Conservation (phyloP, 108 stramenopile genomes). For the Nannochloropsis oceanica region DNA sequence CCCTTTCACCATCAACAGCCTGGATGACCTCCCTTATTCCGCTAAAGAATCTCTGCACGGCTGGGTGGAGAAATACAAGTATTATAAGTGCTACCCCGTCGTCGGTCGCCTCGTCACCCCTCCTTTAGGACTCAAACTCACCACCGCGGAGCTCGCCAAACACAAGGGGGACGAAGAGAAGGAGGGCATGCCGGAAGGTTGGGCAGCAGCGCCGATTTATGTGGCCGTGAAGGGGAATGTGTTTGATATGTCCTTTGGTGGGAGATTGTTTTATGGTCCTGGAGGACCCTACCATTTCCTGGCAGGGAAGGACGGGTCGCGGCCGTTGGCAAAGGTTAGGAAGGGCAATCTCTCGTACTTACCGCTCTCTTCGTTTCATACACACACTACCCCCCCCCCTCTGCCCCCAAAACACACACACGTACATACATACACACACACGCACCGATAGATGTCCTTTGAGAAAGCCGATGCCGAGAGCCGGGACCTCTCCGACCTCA, state of each 20-base stretch:
- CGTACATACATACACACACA: background rate
- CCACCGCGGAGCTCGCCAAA: constrained; percentile 6
- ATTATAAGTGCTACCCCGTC: constrained; percentile 67
- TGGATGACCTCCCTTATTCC: constrained; percentile 52
- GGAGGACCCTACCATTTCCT: constrained; percentile 72
- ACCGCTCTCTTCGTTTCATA: background rate
- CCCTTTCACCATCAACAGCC: constrained; percentile 31
- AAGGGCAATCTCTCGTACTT: background rate
- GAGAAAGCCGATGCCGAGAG: constrained; percentile 63
- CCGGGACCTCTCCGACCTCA: constrained; percentile 54
- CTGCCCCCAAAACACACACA: background rate
- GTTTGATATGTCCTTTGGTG: constrained; percentile 89
- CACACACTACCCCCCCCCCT: background rate
- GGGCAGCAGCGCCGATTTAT: constrained; percentile 21
- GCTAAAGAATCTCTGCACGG: constrained; percentile 62
- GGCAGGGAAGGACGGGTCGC: constrained; percentile 79
- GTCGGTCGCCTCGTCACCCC: constrained; percentile 54
- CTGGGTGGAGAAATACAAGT: constrained; percentile 80
- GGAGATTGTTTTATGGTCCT: constrained; percentile 61
- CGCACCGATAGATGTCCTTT: constrained; percentile 65
- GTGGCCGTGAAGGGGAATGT: constrained; percentile 61
- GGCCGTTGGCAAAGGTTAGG: constrained; percentile 63
- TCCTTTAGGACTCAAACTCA: background rate
- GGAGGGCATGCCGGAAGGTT: background rate
- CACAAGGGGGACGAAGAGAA: constrained; percentile 2